These are phyloP conservation scores for Thelonectria rubi DNA, from an alignment of 2,329 filamentous ascomycete species.

Conservation along the genomic window DNA sequence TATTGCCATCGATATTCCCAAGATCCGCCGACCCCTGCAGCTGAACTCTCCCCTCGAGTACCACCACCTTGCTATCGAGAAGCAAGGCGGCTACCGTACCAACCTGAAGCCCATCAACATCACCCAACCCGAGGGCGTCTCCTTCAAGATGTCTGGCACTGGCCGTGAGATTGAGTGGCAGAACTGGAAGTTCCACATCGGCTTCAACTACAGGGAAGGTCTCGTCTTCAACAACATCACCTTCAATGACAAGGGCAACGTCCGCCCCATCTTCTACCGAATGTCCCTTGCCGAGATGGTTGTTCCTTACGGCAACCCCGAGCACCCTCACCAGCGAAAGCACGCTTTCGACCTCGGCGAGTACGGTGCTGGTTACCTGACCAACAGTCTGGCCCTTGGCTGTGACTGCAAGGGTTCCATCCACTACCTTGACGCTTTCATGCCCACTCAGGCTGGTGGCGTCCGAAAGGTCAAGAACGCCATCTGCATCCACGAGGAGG, in stretches of 20 bases:
- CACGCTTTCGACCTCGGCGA: constrained; percentile 85
- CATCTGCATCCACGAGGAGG: constrained; percentile 95
- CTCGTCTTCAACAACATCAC: constrained; percentile 91
- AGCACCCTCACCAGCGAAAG: constrained; percentile 82
- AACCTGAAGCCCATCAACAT: constrained; percentile 89
- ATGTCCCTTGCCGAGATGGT: constrained; percentile 94
- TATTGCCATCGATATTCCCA: constrained; percentile 84
- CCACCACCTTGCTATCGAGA: constrained; percentile 75
- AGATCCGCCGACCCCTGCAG: constrained; percentile 78
- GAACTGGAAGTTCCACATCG: constrained; percentile 92
- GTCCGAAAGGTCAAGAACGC: constrained; percentile 89
- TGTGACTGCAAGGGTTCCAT: constrained; percentile 92
- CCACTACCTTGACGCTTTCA: constrained; percentile 88
- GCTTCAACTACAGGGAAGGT: constrained; percentile 94
- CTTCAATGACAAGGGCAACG: constrained; percentile 83
- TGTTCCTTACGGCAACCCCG: constrained; percentile 85
- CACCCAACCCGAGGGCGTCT: constrained; percentile 88
- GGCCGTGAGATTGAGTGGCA: constrained; percentile 83
- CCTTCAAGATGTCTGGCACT: constrained; percentile 77
- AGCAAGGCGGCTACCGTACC: constrained; percentile 77
- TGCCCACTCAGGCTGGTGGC: constrained; percentile 80
- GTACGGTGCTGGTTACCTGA: constrained; percentile 85
- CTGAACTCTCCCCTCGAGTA: constrained; percentile 81
- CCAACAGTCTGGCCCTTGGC: constrained; percentile 77
- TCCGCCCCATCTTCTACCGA: constrained; percentile 85